These are phyloP conservation scores for Hypoxylon lienhwacheense DNA, from an alignment of 495 filamentous ascomycete species.

Conservation along the genomic window DNA sequence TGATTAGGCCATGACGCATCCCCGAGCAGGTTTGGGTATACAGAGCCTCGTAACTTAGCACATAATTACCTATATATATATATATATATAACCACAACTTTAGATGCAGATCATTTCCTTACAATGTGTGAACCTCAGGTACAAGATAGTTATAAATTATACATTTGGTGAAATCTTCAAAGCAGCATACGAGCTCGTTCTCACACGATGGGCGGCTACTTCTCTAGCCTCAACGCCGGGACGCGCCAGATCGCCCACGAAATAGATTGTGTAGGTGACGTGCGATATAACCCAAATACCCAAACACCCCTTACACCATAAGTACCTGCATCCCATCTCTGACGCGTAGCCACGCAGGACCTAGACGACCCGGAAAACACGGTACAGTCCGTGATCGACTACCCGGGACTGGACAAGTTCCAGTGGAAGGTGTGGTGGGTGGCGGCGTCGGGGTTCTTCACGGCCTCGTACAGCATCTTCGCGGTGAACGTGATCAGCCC, in stretches of 20 bases:
- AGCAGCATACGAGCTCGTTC: not conserved
- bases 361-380: slow-evolving; percentile 26
- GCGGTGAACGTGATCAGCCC: slow-evolving; percentile 63
- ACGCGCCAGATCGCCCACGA: slow-evolving; percentile 19
- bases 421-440: slow-evolving; percentile 50
- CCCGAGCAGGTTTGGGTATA: slow-evolving; percentile 6
- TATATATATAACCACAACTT: too few relatives aligned
- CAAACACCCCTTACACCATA: too few relatives aligned
- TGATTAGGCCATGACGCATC: not conserved
- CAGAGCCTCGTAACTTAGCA: not conserved
- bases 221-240: slow-evolving; percentile 22
- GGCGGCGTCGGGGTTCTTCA: slow-evolving; percentile 67
- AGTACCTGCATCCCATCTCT: too few relatives aligned
- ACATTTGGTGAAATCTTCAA: not conserved
- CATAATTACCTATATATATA: slow-evolving; percentile 10
- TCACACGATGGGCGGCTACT: slow-evolving; percentile 21
- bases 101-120: not conserved
- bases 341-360: slow-evolving; percentile 15
- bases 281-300: too few relatives aligned
- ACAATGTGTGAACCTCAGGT: too few relatives aligned
- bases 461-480: slow-evolving; percentile 69
- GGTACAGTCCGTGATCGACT: slow-evolving; percentile 33
- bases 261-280: slow-evolving; percentile 22
- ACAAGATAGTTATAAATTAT: too few relatives aligned
- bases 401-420: slow-evolving; percentile 37